A percentile compares a stretch with the other conserved stretches of the same genome.
These are phyloP conservation scores for Exophiala viscosa DNA, from an alignment of 2,329 filamentous ascomycete species.

Conservation along the genomic window DNA sequence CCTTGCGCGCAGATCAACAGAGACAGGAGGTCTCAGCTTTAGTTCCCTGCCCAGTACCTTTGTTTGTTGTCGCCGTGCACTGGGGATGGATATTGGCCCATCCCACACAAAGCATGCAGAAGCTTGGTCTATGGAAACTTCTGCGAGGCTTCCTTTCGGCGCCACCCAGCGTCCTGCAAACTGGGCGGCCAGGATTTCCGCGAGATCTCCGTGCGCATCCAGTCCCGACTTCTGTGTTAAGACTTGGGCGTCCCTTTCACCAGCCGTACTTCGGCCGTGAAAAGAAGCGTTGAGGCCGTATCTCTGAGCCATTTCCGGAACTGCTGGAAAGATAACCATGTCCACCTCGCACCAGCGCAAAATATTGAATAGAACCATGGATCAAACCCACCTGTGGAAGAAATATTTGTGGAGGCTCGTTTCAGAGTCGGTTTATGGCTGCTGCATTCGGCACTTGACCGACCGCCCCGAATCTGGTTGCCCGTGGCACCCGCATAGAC, in stretches of 20 bases:
- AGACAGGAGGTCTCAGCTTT: neutral
- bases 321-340: no score
- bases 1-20: constrained; percentile 7
- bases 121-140: constrained; percentile 7
- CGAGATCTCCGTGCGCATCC: no score
- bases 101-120: neutral
- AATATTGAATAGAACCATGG: neutral
- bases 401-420: constrained; percentile 5
- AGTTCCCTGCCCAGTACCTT: constrained; percentile 4
- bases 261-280: no score
- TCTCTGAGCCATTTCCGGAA: no score
- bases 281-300: no score
- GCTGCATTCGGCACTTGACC: constrained; percentile 8
- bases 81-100: no score
- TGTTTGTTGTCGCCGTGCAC: neutral
- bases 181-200: no score
- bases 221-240: no score
- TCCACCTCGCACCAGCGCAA: neutral
- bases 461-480: neutral
- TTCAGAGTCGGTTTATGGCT: constrained; percentile 4
- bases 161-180: neutral
- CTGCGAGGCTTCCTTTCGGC: constrained; percentile 1
- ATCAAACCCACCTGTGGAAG: neutral
- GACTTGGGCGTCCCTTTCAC: no score
- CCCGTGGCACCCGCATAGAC: constrained; percentile 1